Evolutionary conservation across 2,329 filamentous ascomycete genomes (phyloP), one percentile per base, ranked within the genome.

Genomic region (Scortechinia acanthostroma): DNA sequence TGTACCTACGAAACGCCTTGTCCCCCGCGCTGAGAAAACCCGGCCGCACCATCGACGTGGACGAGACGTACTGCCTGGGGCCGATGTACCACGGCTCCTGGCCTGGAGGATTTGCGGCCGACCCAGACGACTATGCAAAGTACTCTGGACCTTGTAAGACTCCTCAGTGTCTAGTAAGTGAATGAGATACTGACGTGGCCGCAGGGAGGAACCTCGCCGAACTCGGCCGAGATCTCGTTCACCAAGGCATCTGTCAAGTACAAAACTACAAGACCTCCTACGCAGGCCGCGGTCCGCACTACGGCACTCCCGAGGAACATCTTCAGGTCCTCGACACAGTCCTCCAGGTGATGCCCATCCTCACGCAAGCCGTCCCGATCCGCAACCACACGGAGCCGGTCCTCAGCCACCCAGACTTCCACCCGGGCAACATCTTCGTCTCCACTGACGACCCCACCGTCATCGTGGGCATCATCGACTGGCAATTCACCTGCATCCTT

Each of bases 11-110:
- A 10, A 30, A 30, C n/a, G 25, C 25, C 10, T n/a, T 30, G 10
- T n/a, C 55, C 65, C 55, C 46, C 46, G 51, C n/a, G 20, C 45
- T 10, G 47, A 57, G 2, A 47, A 52, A 33, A 52, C 56, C 15
- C 22, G 46, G 30, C 21, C 33, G 28, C 4, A 20, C 33, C 2
- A 48, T 50, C 5, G 43, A 45, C 22, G 45, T 52, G 43, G 37
- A 48, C 40, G 47, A 51, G 21, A 22, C 25, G 3, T 52, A 46
- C 42, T 50, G 49, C 22, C 43, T 53, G 30, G 49, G 50, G 3
- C 51, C 50, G 2, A 22, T 30, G 17, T 52, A 45, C 35, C 40
- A 45, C 42, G 45, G 42, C 2, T 46, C 42, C 14, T 48, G 47
- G 43, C 47, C 45, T 47, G 49, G 48, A 4, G 46, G 48, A 22